A percentile compares a stretch with the other conserved stretches of the same genome.
phyloP scores from a whole-genome alignment of 2,329 filamentous ascomycete genomes.

The Shiraia sp. region DNA sequence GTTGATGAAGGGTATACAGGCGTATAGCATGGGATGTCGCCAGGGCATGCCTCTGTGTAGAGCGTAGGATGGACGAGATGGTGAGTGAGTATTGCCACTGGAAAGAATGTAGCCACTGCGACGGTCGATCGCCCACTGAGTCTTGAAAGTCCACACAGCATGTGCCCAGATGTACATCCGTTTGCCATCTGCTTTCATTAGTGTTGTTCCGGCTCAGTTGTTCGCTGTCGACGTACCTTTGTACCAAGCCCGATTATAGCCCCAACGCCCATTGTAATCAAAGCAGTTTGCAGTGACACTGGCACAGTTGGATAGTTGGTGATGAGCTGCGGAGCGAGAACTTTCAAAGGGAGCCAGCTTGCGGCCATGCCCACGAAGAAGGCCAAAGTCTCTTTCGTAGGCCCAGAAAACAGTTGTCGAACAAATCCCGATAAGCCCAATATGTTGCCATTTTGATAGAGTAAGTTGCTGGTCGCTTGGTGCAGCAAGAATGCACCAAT shows the following conservation, averaged over 20 bases:
- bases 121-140: conserved; percentile 55
- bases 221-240: conserved; percentile 45
- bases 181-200: conserved; percentile 31
- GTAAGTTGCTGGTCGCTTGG: conserved; percentile 54
- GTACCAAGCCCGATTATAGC: conserved; percentile 57
- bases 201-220: not conserved
- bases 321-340: conserved; percentile 50
- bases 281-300: conserved; percentile 38
- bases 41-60: conserved; percentile 43
- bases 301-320: conserved; percentile 48
- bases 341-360: conserved; percentile 48
- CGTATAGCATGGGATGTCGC: conserved; percentile 51
- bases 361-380: conserved; percentile 53
- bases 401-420: conserved; percentile 46
- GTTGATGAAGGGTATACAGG: conserved; percentile 47
- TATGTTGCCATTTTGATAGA: conserved; percentile 56
- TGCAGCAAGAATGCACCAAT: conserved; percentile 56
- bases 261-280: conserved; percentile 48
- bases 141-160: conserved; percentile 58
- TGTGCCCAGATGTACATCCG: conserved; percentile 60
- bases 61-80: conserved; percentile 49
- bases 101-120: conserved; percentile 46
- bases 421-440: conserved; percentile 56
- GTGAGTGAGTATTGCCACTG: conserved; percentile 36
- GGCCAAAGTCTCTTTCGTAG: conserved; percentile 48